Percentiles rank a stretch among this genome's conserved stretches.
Conservation (phyloP, 2,329 filamentous ascomycete species). For the Purpureocillium takamizusanense region DNA sequence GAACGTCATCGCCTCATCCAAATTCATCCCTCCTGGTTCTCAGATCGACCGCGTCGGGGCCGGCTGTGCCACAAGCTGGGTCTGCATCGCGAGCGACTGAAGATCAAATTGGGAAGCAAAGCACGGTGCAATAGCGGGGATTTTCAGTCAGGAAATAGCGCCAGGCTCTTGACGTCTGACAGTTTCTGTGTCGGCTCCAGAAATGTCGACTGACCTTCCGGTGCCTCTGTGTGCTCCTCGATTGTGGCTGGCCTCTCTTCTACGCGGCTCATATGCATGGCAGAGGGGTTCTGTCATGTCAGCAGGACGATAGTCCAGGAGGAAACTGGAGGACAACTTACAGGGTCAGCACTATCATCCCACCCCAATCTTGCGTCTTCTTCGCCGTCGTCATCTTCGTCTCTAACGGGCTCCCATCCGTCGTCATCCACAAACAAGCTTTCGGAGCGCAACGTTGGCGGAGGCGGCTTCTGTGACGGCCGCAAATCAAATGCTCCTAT, state of each 20-base stretch:
- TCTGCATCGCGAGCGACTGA: slow-evolving; percentile 35
- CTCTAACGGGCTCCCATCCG: slow-evolving; percentile 60
- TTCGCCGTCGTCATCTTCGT: slow-evolving; percentile 53
- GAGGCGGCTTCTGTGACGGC: slow-evolving; percentile 45
- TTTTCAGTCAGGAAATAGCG: slow-evolving; percentile 30
- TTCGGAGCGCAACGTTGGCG: slow-evolving; percentile 52
- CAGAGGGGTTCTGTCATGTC: slow-evolving; percentile 32
- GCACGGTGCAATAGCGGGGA: no score
- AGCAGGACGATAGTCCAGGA: slow-evolving; percentile 14
- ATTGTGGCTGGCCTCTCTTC: slow-evolving; percentile 14
- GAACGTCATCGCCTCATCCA: slow-evolving; percentile 55
- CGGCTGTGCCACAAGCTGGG: slow-evolving; percentile 88
- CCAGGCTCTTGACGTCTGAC: slow-evolving; percentile 50
- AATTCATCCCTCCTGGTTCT: slow-evolving; percentile 39
- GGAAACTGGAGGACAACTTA: slow-evolving; percentile 27
- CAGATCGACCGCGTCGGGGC: slow-evolving; percentile 58
- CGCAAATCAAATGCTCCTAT: slow-evolving; percentile 34
- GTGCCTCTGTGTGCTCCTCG: slow-evolving; percentile 10
- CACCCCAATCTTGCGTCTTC: slow-evolving; percentile 62
- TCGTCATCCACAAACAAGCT: slow-evolving; percentile 72
- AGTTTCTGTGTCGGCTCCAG: slow-evolving; percentile 67
- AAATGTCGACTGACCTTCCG: slow-evolving; percentile 18
- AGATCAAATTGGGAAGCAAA: neutral
- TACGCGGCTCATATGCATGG: slow-evolving; percentile 32
- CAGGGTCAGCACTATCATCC: slow-evolving; percentile 59